Conservation (phyloP, 1,139 yeast species). For the Entelexis paramagnoliae region DNA sequence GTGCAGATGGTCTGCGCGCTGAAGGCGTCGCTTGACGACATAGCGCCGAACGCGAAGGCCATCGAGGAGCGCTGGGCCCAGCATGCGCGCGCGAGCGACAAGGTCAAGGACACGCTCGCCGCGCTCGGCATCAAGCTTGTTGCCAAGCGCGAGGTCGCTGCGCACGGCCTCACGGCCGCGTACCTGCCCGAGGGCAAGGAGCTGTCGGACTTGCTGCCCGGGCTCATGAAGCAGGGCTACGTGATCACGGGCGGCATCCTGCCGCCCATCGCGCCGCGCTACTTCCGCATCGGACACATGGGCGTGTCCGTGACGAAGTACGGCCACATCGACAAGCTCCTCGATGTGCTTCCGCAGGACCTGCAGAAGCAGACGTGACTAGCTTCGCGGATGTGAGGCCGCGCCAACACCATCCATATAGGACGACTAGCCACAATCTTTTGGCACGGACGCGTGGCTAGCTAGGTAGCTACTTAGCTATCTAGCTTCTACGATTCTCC, state of each 20-base stretch:
- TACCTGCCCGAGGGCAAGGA: constrained; percentile 70
- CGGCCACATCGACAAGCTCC: constrained; percentile 34
- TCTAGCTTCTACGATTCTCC: too few species aligned
- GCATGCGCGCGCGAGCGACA: constrained; percentile 52
- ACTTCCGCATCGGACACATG: constrained; percentile 95
- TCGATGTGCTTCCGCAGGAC: constrained; percentile 13
- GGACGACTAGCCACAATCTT: too few species aligned
- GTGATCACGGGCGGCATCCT: constrained; percentile 88
- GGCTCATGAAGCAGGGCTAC: constrained; percentile 58
- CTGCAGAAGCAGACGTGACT: constrained; percentile 6
- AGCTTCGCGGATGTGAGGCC: neutral
- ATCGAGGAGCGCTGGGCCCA: constrained; percentile 53
- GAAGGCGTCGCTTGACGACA: constrained; percentile 65
- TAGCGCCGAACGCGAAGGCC: constrained; percentile 41
- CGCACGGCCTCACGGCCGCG: constrained; percentile 80
- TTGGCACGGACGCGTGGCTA: too few species aligned
- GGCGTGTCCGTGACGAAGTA: constrained; percentile 51
- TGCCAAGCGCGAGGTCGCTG: constrained; percentile 53
- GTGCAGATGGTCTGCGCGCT: constrained; percentile 77
- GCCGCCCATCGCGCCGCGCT: constrained; percentile 66
- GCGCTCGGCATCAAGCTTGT: constrained; percentile 58
- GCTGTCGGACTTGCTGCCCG: constrained; percentile 52
- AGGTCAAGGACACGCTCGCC: constrained; percentile 50
- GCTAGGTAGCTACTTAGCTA: too few species aligned
- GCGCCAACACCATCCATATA: neutral